Evolutionary conservation across 2,329 filamentous ascomycete genomes (phyloP), one percentile per base, ranked within the genome.

Genomic region (Paraconiothyrium sp.): DNA sequence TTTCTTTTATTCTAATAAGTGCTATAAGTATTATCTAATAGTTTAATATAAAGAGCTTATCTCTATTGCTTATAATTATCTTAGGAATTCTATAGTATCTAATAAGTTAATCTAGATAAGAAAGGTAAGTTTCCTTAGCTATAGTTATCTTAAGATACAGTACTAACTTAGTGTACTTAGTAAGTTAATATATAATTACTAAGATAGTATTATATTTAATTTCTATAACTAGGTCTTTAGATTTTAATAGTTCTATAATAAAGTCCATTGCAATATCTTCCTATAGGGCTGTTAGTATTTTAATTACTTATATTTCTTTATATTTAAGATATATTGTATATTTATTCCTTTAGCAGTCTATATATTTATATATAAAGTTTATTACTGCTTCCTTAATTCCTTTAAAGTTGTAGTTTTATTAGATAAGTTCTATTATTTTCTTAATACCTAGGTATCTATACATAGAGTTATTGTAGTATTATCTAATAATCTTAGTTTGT

Each of bases 261-360:
- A 60, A 60, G 39, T 60, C 43, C 56, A 60, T 55, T 7, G 48
- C 41, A 56, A 60, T 49, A 39, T 52, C 14, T 48, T 37, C 30
- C 22, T 55, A 60, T 20, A 41, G 37, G 41, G 3, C 24, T 35
- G 22, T 49, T 20, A 43, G 50, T 54, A 60, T 10, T 55, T 48
- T 37, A 50, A 60, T 54, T 30, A 5, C n/a, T 60, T 60, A 57
- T 46, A 60, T 37, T 56, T 60, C n/a, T 57, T 16, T 60, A 56
- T 60, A 60, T 30, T 27, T 37, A 49, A 48, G 30, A 51, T 57
- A 56, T 50, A 41, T 56, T 1, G 1, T 56, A 56, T 48, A 27
- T 14, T 60, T 60, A 60, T 56, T 56, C 39, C 44, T 27, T 49
- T 60, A 60, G 46, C 34, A n/a, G n/a, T n/a, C n/a, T n/a, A n/a